A percentile compares a stretch with the other conserved stretches of the same genome.
Evolutionary conservation across 768 basidiomycete species (phyloP).

Genomic region (Rhizopogon vesiculosus): DNA sequence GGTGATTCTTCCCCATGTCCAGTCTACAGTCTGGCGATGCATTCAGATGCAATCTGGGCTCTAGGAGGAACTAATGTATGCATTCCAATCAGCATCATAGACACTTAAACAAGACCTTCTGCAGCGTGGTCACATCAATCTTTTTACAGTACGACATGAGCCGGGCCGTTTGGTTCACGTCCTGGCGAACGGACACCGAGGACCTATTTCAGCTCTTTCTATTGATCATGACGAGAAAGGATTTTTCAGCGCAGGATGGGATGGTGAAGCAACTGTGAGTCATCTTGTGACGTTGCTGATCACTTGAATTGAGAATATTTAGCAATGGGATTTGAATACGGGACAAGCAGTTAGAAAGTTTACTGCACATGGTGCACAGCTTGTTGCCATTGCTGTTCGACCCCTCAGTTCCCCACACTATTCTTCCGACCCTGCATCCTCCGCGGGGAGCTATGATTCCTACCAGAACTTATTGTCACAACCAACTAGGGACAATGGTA

Average conservation of each 20-base stretch:
- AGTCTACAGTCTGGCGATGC: slow-evolving; percentile 88
- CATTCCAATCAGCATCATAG: slow-evolving; percentile 8
- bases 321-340: slow-evolving; percentile 99
- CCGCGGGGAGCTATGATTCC: slow-evolving; percentile 20
- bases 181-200: slow-evolving; percentile 64
- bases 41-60: slow-evolving; percentile 91
- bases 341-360: slow-evolving; percentile 76
- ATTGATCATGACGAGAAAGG: slow-evolving; percentile 80
- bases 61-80: slow-evolving; percentile 83
- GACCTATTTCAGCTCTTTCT: slow-evolving; percentile 81
- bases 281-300: background rate
- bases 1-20: slow-evolving; percentile 58
- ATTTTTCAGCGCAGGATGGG: slow-evolving; percentile 92
- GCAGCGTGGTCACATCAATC: slow-evolving; percentile 86
- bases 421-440: slow-evolving; percentile 20
- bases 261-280: slow-evolving; percentile 81
- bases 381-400: slow-evolving; percentile 75
- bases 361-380: slow-evolving; percentile 77
- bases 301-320: slow-evolving; percentile 6
- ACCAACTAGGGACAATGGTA: slow-evolving; percentile 10
- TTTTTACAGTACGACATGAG: slow-evolving; percentile 90
- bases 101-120: slow-evolving; percentile 9
- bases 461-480: background rate
- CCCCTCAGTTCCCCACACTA: slow-evolving; percentile 45
- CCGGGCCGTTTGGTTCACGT: slow-evolving; percentile 75